A percentile compares a stretch with the other conserved stretches of the same genome.
These are phyloP conservation scores for Fusarium sp. DNA, from an alignment of 2,329 filamentous ascomycete species.

Conservation along the genomic window DNA sequence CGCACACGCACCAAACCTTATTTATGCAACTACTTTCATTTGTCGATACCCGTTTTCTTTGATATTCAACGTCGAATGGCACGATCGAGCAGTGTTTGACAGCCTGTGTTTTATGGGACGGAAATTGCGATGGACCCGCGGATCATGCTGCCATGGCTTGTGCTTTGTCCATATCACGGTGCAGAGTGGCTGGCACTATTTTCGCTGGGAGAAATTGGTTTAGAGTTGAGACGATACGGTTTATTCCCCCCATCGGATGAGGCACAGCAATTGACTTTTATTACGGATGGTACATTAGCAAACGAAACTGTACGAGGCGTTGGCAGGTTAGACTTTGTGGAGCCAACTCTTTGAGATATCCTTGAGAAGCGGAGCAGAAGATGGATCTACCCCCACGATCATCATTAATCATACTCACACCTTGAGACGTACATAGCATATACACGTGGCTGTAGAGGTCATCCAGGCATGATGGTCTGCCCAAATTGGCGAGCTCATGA, in stretches of 20 bases:
- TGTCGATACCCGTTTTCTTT: constrained; percentile 47
- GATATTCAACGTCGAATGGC: constrained; percentile 17
- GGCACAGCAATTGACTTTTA: constrained; percentile 46
- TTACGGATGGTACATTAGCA: constrained; percentile 44
- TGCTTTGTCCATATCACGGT: constrained; percentile 5
- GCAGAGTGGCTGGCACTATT: constrained; percentile 17
- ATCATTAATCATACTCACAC: constrained; percentile 45
- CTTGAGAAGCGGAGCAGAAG: constrained; percentile 30
- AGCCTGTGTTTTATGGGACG: constrained; percentile 9
- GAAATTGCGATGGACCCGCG: constrained; percentile 9
- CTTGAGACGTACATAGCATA: constrained; percentile 45
- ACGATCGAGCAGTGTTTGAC: not conserved
- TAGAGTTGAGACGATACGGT: constrained; percentile 19
- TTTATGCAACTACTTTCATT: constrained; percentile 39
- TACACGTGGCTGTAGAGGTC: constrained; percentile 45
- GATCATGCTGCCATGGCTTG: constrained; percentile 22
- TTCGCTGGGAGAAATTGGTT: constrained; percentile 29
- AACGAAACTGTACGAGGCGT: constrained; percentile 48
- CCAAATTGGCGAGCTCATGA: constrained; percentile 13
- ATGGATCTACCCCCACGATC: constrained; percentile 42
- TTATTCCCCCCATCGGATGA: constrained; percentile 19
- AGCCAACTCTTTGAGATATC: constrained; percentile 28
- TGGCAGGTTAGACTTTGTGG: constrained; percentile 37
- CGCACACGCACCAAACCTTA: constrained; percentile 19
- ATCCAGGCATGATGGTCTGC: constrained; percentile 23